Percentiles rank a stretch among this genome's conserved stretches.
Conservation (phyloP, 2,329 filamentous ascomycete genomes). For the Immersiporthe knoxdaviesiana region DNA sequence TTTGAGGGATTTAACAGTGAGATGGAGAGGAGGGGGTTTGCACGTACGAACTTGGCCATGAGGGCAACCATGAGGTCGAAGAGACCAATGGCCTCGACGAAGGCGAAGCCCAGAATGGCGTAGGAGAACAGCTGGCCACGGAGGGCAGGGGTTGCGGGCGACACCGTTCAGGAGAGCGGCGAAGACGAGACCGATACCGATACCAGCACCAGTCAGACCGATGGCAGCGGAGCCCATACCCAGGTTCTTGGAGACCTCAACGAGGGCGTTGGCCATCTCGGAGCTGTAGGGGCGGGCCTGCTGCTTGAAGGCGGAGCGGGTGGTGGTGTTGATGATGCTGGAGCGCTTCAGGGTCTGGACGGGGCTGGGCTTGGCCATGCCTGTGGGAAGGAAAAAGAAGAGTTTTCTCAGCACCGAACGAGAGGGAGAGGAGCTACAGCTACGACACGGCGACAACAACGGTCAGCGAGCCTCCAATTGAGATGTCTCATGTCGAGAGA, state of each 20-base stretch:
- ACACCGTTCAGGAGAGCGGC: constrained; percentile 86
- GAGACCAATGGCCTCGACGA: constrained; percentile 90
- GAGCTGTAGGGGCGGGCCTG: constrained; percentile 77
- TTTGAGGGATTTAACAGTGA: constrained; percentile 7
- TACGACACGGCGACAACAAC: constrained; percentile 5
- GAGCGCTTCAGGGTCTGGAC: constrained; percentile 78
- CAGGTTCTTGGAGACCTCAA: constrained; percentile 88
- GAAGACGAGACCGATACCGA: constrained; percentile 95
- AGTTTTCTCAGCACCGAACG: constrained; percentile 31
- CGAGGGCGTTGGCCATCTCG: constrained; percentile 85
- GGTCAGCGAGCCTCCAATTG: constrained; percentile 9
- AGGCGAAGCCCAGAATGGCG: constrained; percentile 93
- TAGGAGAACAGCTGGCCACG: constrained; percentile 95
- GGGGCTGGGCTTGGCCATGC: constrained; percentile 61
- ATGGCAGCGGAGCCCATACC: constrained; percentile 90
- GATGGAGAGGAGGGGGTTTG: constrained; percentile 4
- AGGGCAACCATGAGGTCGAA: constrained; percentile 92
- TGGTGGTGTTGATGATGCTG: constrained; percentile 68
- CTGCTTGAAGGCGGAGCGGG: constrained; percentile 64
- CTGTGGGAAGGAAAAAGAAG: constrained; percentile 43
- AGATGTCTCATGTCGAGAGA: constrained; percentile 27
- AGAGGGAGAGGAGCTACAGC: constrained; percentile 23
- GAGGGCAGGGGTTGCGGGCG: constrained; percentile 91
- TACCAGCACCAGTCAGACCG: constrained; percentile 89
- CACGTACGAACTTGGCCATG: constrained; percentile 85